Conservation (phyloP, 305 asterid species). For the Plantago lanceolata region DNA sequence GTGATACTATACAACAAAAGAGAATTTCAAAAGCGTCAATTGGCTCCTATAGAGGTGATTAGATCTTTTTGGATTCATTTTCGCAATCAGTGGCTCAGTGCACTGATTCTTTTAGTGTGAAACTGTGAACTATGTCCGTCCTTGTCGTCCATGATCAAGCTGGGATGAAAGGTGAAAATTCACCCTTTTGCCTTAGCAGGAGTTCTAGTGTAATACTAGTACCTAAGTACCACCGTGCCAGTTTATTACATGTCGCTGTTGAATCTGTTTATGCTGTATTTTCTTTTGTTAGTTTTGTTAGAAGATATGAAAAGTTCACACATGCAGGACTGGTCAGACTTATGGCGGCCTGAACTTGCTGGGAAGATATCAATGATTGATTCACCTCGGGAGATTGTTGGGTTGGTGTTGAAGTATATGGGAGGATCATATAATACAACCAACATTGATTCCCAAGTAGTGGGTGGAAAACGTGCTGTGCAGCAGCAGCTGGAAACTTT, state of each 20-base stretch:
- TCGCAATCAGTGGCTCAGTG: no score
- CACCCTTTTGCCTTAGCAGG: not conserved
- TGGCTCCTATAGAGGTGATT: conserved; percentile 71
- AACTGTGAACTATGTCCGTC: conserved; percentile 1
- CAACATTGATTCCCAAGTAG: conserved; percentile 55
- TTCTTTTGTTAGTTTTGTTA: conserved; percentile 15
- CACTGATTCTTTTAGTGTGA: conserved; percentile 11
- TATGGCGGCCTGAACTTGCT: conserved; percentile 90
- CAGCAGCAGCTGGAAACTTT: conserved; percentile 60
- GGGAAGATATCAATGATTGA: conserved; percentile 93
- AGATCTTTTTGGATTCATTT: conserved; percentile 5
- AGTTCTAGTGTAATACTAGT: conserved; percentile 2
- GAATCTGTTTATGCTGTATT: conserved; percentile 3
- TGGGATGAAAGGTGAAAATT: not conserved
- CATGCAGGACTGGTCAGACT: conserved; percentile 91
- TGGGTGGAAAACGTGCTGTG: conserved; percentile 75
- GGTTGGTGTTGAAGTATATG: conserved; percentile 78
- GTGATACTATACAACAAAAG: conserved; percentile 81
- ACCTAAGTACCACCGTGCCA: not conserved
- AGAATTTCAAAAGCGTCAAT: conserved; percentile 62
- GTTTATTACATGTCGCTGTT: not conserved
- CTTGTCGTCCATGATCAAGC: not conserved
- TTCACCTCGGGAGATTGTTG: conserved; percentile 85
- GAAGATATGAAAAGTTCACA: conserved; percentile 8
- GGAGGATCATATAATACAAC: conserved; percentile 85